Conservation (phyloP, 2,329 filamentous ascomycete genomes). For the Paraphaeosphaeria sporulosa region DNA sequence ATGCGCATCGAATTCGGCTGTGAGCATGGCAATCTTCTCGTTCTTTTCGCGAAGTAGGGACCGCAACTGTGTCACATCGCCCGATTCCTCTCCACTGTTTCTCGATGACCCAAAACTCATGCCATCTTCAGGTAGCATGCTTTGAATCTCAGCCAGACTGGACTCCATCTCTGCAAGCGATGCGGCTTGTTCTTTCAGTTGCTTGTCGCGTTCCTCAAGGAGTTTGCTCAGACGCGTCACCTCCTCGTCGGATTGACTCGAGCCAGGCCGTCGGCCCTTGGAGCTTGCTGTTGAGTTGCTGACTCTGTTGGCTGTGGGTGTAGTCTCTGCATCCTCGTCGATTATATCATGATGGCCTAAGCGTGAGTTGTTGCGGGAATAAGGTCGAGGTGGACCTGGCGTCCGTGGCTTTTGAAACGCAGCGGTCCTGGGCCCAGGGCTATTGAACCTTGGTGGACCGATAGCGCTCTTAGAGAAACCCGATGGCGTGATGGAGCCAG, state of each 20-base stretch:
- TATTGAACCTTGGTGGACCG: conserved; percentile 67
- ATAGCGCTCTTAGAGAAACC: conserved; percentile 61
- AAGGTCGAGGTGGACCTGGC: conserved; percentile 52
- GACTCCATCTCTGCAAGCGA: conserved; percentile 89
- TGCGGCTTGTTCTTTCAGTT: conserved; percentile 86
- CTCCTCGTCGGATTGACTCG: conserved; percentile 65
- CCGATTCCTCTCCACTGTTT: conserved; percentile 57
- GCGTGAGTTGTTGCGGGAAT: conserved; percentile 57
- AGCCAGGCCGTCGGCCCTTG: conserved; percentile 42
- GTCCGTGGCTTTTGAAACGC: conserved; percentile 59
- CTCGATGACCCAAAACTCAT: conserved; percentile 58
- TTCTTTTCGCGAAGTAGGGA: conserved; percentile 92
- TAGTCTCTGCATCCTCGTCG: conserved; percentile 52
- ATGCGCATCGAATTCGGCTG: conserved; percentile 92
- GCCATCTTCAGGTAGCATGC: conserved; percentile 66
- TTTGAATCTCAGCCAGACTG: conserved; percentile 81
- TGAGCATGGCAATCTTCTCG: conserved; percentile 92
- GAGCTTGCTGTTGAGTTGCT: conserved; percentile 60
- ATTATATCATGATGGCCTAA: conserved; percentile 53
- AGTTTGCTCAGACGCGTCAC: conserved; percentile 74
- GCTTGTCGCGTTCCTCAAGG: conserved; percentile 83
- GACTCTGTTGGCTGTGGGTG: conserved; percentile 61
- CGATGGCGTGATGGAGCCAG: conserved; percentile 62
- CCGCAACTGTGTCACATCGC: conserved; percentile 78
- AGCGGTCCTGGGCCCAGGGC: conserved; percentile 68